These are phyloP conservation scores for Oryza glumipatula DNA, from an alignment of 176 grass and related monocot species.

Conservation along the genomic window DNA sequence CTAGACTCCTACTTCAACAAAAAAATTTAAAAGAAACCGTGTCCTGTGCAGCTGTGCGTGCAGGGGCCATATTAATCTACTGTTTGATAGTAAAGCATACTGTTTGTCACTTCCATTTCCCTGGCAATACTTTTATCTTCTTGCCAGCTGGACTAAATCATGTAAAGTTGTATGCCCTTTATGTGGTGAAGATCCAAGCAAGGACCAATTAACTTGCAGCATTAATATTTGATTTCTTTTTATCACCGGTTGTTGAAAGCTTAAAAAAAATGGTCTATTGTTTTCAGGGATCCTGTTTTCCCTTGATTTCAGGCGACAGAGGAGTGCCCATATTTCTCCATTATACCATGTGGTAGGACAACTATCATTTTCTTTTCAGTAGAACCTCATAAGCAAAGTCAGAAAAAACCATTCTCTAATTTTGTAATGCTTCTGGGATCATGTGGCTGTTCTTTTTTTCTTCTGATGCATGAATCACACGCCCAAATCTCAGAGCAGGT, in stretches of 20 bases:
- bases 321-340: neutral
- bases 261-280: neutral
- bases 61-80: too few species aligned
- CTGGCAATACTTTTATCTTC: neutral
- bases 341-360: neutral
- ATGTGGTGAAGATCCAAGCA: neutral
- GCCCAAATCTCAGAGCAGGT: neutral
- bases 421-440: conserved; percentile 18
- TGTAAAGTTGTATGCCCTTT: neutral
- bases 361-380: neutral
- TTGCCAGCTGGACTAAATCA: neutral
- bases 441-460: neutral
- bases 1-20: neutral
- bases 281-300: conserved; percentile 1
- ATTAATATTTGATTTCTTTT: neutral
- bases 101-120: neutral
- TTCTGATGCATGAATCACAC: conserved; percentile 10
- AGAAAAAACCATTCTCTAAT: neutral
- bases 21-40: neutral
- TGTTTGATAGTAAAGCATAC: neutral
- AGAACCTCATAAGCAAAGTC: conserved; percentile 11
- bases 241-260: neutral
- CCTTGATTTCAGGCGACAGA: neutral
- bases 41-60: too few species aligned
- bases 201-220: neutral